Evolutionary conservation across 2,329 filamentous ascomycete genomes (phyloP).

Genomic region (Pseudogymnoascus sp.): DNA sequence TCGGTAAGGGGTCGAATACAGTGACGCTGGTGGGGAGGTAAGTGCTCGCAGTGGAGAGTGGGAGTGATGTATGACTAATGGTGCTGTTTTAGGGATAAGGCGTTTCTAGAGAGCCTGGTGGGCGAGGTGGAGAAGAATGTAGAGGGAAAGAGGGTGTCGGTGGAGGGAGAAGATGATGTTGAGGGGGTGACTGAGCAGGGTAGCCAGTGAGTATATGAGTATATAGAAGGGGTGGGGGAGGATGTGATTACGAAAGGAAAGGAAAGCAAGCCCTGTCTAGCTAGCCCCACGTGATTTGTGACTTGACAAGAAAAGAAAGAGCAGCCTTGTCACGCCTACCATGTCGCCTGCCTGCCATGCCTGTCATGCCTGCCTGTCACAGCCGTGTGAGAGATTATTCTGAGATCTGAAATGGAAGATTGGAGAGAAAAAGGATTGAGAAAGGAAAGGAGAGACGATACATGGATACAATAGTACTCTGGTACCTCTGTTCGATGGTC

Average conservation of each 20-base stretch:
- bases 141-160: slow-evolving; percentile 57
- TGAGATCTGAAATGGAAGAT: not conserved
- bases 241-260: not conserved
- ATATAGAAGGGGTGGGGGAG: not conserved
- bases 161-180: slow-evolving; percentile 63
- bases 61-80: slow-evolving; percentile 9
- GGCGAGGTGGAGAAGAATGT: slow-evolving; percentile 70
- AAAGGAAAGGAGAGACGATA: not conserved
- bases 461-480: not conserved
- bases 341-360: not conserved
- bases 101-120: slow-evolving; percentile 70
- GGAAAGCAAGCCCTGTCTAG: not conserved
- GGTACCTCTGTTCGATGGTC: not conserved
- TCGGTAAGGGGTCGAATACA: slow-evolving; percentile 80
- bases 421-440: not conserved
- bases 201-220: not conserved
- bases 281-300: not conserved
- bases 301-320: not conserved
- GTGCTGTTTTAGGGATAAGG: slow-evolving; percentile 46
- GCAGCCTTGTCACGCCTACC: not conserved
- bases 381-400: not conserved
- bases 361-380: not conserved
- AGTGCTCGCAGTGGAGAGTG: slow-evolving; percentile 17
- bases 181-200: not conserved
- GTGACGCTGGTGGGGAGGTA: slow-evolving; percentile 72